phyloP scores from a whole-genome alignment of 805 yeast species.

The Nakazawaea wickerhamii region DNA sequence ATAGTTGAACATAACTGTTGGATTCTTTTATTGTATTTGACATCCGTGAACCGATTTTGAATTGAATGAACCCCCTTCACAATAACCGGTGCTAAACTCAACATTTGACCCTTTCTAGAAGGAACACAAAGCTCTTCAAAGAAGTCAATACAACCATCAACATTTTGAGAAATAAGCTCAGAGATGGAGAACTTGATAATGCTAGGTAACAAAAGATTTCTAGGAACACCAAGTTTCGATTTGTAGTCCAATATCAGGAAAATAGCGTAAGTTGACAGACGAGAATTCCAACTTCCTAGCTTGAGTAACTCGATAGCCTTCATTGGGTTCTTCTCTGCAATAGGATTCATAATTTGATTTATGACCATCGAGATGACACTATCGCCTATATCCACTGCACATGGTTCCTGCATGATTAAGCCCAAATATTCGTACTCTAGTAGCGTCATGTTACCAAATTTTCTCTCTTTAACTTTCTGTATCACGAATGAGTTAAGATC shows the following conservation, averaged over 20 bases:
- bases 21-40: neutral
- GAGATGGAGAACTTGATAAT: neutral
- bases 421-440: slow-evolving; percentile 8
- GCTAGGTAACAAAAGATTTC: neutral
- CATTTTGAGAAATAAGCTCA: neutral
- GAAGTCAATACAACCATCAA: neutral
- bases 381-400: neutral
- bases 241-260: neutral
- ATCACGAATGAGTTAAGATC: slow-evolving; percentile 4
- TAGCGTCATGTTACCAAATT: neutral
- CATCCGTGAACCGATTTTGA: neutral
- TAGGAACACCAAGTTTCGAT: slow-evolving; percentile 1
- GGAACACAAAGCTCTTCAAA: neutral
- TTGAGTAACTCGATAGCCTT: slow-evolving; percentile 5
- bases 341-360: slow-evolving; percentile 6
- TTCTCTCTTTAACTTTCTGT: slow-evolving; percentile 6
- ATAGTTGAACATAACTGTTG: neutral
- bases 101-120: neutral
- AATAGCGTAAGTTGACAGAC: neutral
- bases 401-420: neutral
- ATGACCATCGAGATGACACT: slow-evolving; percentile 1
- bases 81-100: neutral
- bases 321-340: slow-evolving; percentile 8
- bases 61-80: neutral
- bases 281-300: slow-evolving; percentile 6